phyloP scores from a whole-genome alignment of 1,284 basidiomycete genomes.

The Boletellus dicymbophilus region DNA sequence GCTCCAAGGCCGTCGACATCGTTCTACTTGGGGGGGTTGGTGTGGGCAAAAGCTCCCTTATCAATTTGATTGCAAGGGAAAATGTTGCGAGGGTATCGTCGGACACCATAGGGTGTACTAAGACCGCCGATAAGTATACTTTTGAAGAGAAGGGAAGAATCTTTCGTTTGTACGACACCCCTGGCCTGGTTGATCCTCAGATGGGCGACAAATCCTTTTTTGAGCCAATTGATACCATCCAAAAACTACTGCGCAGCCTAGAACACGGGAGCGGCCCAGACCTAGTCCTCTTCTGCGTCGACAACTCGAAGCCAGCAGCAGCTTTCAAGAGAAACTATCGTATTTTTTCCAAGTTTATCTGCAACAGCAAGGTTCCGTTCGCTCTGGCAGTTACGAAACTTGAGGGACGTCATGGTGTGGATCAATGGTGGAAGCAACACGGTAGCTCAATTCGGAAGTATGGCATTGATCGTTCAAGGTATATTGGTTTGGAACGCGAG shows the following conservation, averaged over 20 bases:
- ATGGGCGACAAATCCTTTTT: constrained; percentile 25
- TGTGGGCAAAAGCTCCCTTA: constrained; percentile 33
- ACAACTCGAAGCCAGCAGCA: constrained; percentile 32
- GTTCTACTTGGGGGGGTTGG: constrained; percentile 28
- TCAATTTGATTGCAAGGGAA: constrained; percentile 22
- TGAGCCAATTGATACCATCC: constrained; percentile 33
- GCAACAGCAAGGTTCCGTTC: constrained; percentile 20
- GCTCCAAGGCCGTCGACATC: constrained; percentile 11
- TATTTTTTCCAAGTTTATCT: constrained; percentile 29
- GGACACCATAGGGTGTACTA: constrained; percentile 25
- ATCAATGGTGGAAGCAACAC: constrained; percentile 36
- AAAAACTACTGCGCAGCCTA: constrained; percentile 32
- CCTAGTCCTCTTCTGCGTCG: constrained; percentile 40
- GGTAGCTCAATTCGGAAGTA: constrained; percentile 25
- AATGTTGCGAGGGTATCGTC: constrained; percentile 22
- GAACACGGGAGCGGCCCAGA: constrained; percentile 28
- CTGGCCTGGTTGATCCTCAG: constrained; percentile 41
- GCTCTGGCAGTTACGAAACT: constrained; percentile 30
- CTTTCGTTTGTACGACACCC: constrained; percentile 39
- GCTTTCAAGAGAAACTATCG: constrained; percentile 30
- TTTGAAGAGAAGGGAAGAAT: constrained; percentile 14
- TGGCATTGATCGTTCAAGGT: constrained; percentile 29
- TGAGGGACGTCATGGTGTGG: constrained; percentile 22
- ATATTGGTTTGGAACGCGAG: constrained; percentile 32
- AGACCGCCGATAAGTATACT: constrained; percentile 8